Evolutionary conservation across 345 rosid species (phyloP), one percentile per base, ranked within the genome.

Genomic region (Angophora floribunda): DNA sequence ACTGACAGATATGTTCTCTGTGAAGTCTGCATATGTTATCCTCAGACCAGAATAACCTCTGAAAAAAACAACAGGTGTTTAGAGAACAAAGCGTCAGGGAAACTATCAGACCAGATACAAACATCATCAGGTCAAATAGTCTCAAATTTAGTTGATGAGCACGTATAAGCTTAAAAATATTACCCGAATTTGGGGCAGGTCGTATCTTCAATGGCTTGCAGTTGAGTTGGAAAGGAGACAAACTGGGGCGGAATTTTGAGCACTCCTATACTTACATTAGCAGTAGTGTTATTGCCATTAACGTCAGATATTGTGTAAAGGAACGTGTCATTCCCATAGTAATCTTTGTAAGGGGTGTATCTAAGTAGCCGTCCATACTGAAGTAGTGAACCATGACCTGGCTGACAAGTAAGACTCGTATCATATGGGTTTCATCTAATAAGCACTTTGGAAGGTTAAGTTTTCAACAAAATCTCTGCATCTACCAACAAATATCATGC

Each of bases 171-270:
- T 15, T 1, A 79, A 14, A 45, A 59, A n/a, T 3, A 17, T 85
- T 93, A 93, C 99, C 99, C 91, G 12, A 90, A 93, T 92, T 93
- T 92, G 85, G 99, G 99, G 90, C 95, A 94, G 75, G 94, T 88
- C 65, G 86, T 65, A 91, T 96, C 98, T 93, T 97, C 99, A 55
- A 93, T 93, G 88, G 99, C 99, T 90, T 94, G 94, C 87, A 95
- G 86, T 75, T 91, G 92, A 57, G 90, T 91, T 50, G 99, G 95
- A 89, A 94, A 91, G 16, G 97, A 93, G 82, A 93, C 88, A 88
- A 98, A 96, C 92, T 93, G 97, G 51, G 99, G 99, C 41, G 99
- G 99, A 86, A 94, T 94, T 52, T 94, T 95, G 87, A 95, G 94
- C 47, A 98, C 88, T 49, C 89, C 87, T 59, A 97, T 93, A 90